These are phyloP conservation scores for Polyporus arcularius DNA, from an alignment of 768 basidiomycete species.

Conservation along the genomic window DNA sequence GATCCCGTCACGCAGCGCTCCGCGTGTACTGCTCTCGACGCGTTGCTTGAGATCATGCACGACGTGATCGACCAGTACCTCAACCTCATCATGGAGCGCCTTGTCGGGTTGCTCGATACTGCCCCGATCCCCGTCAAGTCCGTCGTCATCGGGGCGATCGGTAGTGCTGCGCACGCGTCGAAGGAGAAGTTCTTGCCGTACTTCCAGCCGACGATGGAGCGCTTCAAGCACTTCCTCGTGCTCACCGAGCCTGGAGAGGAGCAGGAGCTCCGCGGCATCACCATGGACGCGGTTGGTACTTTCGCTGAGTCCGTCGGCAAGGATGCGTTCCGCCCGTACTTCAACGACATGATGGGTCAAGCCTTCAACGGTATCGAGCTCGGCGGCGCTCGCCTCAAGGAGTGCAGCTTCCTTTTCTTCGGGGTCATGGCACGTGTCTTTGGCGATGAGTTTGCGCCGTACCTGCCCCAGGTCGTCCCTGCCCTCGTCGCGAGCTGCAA, in stretches of 20 bases:
- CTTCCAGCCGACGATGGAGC: slow-evolving; percentile 89
- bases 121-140: slow-evolving; percentile 88
- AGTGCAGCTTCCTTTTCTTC: slow-evolving; percentile 98
- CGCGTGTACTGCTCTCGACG: slow-evolving; percentile 97
- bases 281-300: slow-evolving; percentile 98
- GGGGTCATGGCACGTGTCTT: slow-evolving; percentile 98
- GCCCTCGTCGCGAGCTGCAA: slow-evolving; percentile 79
- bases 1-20: slow-evolving; percentile 85
- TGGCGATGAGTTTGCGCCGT: slow-evolving; percentile 88
- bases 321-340: slow-evolving; percentile 93
- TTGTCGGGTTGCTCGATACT: slow-evolving; percentile 81
- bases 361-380: slow-evolving; percentile 89
- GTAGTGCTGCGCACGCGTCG: slow-evolving; percentile 96
- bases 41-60: slow-evolving; percentile 91
- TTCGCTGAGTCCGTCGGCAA: slow-evolving; percentile 96
- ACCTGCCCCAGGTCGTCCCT: slow-evolving; percentile 85
- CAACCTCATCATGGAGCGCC: slow-evolving; percentile 90
- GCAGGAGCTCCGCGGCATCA: slow-evolving; percentile 91
- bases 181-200: slow-evolving; percentile 90
- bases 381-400: slow-evolving; percentile 84
- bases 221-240: slow-evolving; percentile 84
- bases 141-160: slow-evolving; percentile 96
- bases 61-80: slow-evolving; percentile 92
- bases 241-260: slow-evolving; percentile 90
- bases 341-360: slow-evolving; percentile 93